Conservation (phyloP, 495 filamentous ascomycete species). For the Penicillium riverlandense region DNA sequence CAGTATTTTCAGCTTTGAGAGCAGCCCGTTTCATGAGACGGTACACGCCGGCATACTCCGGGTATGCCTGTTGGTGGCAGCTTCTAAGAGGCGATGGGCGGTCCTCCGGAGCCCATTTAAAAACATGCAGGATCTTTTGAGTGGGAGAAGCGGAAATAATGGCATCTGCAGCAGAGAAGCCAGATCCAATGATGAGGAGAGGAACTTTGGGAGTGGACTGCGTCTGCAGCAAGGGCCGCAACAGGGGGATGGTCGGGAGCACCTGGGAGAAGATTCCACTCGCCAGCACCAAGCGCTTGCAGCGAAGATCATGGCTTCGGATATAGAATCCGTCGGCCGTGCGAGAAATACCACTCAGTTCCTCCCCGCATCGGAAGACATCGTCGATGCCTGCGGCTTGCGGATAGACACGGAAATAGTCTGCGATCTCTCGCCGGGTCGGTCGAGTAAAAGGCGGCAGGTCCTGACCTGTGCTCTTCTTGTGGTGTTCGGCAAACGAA, state of each 20-base stretch:
- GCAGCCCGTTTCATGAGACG: constrained; percentile 54
- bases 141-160: constrained; percentile 47
- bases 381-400: constrained; percentile 45
- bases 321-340: constrained; percentile 45
- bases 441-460: constrained; percentile 51
- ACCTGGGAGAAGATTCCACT: constrained; percentile 56
- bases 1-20: constrained; percentile 11
- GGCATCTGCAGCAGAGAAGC: constrained; percentile 58
- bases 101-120: constrained; percentile 52
- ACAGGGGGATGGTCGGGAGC: constrained; percentile 43
- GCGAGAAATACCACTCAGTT: constrained; percentile 36
- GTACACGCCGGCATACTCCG: constrained; percentile 60
- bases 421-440: constrained; percentile 49
- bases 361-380: constrained; percentile 38
- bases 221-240: constrained; percentile 32
- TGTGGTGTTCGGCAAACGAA: constrained; percentile 50
- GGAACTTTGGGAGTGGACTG: constrained; percentile 20
- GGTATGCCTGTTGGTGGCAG: constrained; percentile 60
- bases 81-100: constrained; percentile 52
- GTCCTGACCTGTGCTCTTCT: constrained; percentile 27
- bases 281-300: constrained; percentile 56
- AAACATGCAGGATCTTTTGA: constrained; percentile 55
- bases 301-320: constrained; percentile 45
- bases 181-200: constrained; percentile 55
- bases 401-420: constrained; percentile 53